These are phyloP conservation scores for Nicotiana sylvestris DNA, from an alignment of 257 asterid species.

Conservation along the genomic window DNA sequence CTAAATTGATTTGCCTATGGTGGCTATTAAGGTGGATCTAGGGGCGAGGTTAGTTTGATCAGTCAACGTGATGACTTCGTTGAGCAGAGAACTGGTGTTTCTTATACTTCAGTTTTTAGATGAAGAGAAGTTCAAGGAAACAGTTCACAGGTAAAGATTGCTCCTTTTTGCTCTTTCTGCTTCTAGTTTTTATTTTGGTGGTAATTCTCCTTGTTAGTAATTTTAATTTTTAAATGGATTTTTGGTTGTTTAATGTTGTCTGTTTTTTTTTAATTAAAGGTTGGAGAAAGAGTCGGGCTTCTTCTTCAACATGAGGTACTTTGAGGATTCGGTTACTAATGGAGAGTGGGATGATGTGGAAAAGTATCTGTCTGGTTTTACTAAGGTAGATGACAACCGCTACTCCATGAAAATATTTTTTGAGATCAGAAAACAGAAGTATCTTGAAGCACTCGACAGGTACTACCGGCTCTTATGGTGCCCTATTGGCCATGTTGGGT, in stretches of 20 bases:
- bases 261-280: slow-evolving; percentile 19
- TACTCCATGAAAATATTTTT: slow-evolving; percentile 57
- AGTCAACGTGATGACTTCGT: slow-evolving; percentile 34
- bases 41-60: slow-evolving; percentile 14
- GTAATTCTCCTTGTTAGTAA: neutral
- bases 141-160: slow-evolving; percentile 47
- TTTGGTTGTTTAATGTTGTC: neutral
- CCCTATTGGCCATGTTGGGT: neutral
- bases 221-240: neutral
- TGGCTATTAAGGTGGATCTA: slow-evolving; percentile 30
- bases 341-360: slow-evolving; percentile 66
- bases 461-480: neutral
- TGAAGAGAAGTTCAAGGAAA: slow-evolving; percentile 51
- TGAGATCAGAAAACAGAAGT: slow-evolving; percentile 56
- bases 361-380: slow-evolving; percentile 53
- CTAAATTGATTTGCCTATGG: slow-evolving; percentile 16
- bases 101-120: slow-evolving; percentile 55
- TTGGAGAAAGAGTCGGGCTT: slow-evolving; percentile 66
- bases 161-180: neutral
- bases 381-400: slow-evolving; percentile 51
- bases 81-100: slow-evolving; percentile 51
- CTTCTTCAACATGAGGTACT: slow-evolving; percentile 54
- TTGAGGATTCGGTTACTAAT: slow-evolving; percentile 45
- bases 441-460: slow-evolving; percentile 63
- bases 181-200: neutral